Conservation (phyloP, 2,329 filamentous ascomycete species). For the Colletotrichum melonis region DNA sequence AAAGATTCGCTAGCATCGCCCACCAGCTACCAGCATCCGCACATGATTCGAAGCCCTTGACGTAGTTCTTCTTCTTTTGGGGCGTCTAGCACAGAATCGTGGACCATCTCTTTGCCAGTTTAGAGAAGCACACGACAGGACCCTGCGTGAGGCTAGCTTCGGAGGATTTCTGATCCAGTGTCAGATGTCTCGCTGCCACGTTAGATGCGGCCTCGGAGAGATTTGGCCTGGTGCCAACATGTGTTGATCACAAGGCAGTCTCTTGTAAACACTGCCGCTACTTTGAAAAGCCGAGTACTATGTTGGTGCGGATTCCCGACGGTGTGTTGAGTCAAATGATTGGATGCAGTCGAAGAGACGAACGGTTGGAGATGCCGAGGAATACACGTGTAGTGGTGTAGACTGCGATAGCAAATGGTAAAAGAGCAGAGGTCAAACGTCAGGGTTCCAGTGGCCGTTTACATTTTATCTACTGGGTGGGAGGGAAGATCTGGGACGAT, state of each 20-base stretch:
- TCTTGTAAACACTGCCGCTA: neutral
- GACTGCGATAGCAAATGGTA: neutral
- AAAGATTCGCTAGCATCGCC: neutral
- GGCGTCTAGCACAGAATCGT: neutral
- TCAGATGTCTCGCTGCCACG: slow-evolving; percentile 11
- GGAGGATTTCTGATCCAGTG: slow-evolving; percentile 11
- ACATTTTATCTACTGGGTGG: too few relatives aligned
- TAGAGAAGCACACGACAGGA: slow-evolving; percentile 2
- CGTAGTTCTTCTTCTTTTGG: neutral
- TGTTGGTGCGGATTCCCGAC: neutral
- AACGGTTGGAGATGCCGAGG: neutral
- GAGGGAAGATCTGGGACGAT: slow-evolving; percentile 14
- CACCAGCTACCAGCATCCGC: too few relatives aligned
- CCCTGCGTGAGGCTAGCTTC: slow-evolving; percentile 19
- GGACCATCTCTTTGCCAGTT: neutral
- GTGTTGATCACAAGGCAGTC: slow-evolving; percentile 1
- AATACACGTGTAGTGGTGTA: neutral
- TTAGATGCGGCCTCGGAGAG: neutral
- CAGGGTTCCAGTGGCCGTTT: neutral
- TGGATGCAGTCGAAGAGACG: neutral
- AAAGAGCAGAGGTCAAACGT: neutral
- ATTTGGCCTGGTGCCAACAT: neutral
- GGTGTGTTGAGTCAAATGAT: slow-evolving; percentile 1
- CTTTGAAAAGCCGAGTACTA: neutral
- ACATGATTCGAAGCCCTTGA: neutral